These are phyloP conservation scores for Eucalyptus grandis DNA, from an alignment of 345 rosid species.

Conservation along the genomic window DNA sequence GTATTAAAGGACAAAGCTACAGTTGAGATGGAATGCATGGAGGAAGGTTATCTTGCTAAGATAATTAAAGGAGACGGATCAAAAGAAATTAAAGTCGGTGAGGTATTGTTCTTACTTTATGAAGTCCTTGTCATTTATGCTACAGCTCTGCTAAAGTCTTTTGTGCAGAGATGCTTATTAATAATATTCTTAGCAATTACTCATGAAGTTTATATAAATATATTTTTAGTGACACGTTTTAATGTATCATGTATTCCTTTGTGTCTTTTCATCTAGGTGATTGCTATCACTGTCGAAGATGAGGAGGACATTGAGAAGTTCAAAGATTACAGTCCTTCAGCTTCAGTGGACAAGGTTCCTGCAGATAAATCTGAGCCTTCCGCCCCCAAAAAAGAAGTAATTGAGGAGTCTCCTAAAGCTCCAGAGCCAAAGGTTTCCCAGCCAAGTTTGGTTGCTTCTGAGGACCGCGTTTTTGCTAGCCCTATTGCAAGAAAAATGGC, in stretches of 20 bases:
- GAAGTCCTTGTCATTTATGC: not conserved
- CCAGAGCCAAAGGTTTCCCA: conserved; percentile 51
- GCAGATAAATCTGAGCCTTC: conserved; percentile 38
- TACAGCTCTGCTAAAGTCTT: not conserved
- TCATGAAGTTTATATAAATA: not conserved
- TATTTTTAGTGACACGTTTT: not conserved
- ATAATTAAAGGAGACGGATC: conserved; percentile 82
- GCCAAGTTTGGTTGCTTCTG: conserved; percentile 33
- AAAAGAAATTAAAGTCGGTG: conserved; percentile 89
- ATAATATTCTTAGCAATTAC: not conserved
- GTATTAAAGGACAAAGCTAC: conserved; percentile 82
- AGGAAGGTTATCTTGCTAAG: conserved; percentile 95
- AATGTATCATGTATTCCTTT: not conserved
- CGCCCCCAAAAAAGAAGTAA: conserved; percentile 47
- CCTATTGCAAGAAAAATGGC: conserved; percentile 90
- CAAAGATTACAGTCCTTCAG: conserved; percentile 73
- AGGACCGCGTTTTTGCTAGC: conserved; percentile 79
- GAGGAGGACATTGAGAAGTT: conserved; percentile 75
- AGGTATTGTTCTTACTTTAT: conserved; percentile 34
- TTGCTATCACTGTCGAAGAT: conserved; percentile 89
- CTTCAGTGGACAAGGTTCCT: conserved; percentile 25
- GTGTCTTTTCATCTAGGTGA: conserved; percentile 24
- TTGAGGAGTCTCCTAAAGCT: conserved; percentile 40
- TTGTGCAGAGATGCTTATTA: not conserved
- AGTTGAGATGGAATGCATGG: conserved; percentile 99